Evolutionary conservation across 495 filamentous ascomycete species (phyloP).

Genomic region (Saxophila tyrrhenica): DNA sequence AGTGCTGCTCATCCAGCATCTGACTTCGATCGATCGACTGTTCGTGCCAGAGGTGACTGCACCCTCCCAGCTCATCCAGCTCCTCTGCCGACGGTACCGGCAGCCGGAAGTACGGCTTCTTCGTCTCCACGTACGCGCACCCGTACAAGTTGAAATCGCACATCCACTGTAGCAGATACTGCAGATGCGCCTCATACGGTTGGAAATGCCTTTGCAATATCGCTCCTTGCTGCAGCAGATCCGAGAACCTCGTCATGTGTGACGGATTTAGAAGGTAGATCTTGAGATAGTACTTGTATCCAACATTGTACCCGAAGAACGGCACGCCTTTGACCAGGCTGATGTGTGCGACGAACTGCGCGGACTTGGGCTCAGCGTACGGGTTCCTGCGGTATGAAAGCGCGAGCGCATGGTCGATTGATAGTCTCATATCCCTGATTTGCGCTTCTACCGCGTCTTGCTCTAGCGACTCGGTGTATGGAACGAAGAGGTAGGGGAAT

Average conservation of each 20-base stretch:
- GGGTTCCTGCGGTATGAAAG: slow-evolving; percentile 67
- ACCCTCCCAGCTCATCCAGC: slow-evolving; percentile 32
- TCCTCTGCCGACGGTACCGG: slow-evolving; percentile 63
- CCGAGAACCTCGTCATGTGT: slow-evolving; percentile 69
- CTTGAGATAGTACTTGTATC: slow-evolving; percentile 84
- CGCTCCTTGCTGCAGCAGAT: slow-evolving; percentile 74
- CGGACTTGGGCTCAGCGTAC: slow-evolving; percentile 38
- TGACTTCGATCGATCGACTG: slow-evolving; percentile 44
- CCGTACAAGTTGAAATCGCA: slow-evolving; percentile 94
- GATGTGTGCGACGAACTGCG: slow-evolving; percentile 75
- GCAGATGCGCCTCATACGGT: slow-evolving; percentile 85
- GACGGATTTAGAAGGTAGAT: slow-evolving; percentile 82
- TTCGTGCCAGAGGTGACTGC: slow-evolving; percentile 66
- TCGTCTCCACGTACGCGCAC: slow-evolving; percentile 71
- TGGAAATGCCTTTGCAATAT: slow-evolving; percentile 75
- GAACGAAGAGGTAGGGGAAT: slow-evolving; percentile 86
- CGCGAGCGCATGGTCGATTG: slow-evolving; percentile 76
- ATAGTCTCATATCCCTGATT: slow-evolving; percentile 59
- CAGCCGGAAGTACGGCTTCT: slow-evolving; percentile 55
- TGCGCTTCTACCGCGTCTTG: slow-evolving; percentile 56
- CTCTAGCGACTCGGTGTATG: slow-evolving; percentile 64
- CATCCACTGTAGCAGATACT: slow-evolving; percentile 94
- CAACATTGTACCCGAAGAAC: slow-evolving; percentile 90
- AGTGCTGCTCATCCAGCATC: slow-evolving; percentile 46
- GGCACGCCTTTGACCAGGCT: slow-evolving; percentile 85